Evolutionary conservation across 73 alveolate genomes (phyloP), one percentile per base, ranked within the genome.

Genomic region (Diophrys appendiculata): DNA sequence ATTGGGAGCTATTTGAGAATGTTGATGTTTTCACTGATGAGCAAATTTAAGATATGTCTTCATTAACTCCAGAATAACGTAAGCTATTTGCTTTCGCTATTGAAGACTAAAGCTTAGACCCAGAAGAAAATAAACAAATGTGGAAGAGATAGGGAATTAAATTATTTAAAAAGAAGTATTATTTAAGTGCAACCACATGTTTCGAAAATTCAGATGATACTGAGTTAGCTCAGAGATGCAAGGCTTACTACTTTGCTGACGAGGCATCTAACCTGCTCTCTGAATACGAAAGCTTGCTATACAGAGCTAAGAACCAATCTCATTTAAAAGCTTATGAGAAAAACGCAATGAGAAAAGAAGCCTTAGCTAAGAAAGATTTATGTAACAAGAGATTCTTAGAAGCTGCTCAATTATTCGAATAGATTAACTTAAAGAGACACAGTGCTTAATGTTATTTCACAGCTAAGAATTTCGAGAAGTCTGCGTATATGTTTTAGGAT

Each of bases 121-220:
- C 29, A 78, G 55, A 78, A 73, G 11, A 29, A 52, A 55, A 81
- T 55, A 75, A 69, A 34, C 23, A 27, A 0, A 11, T 1, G 43
- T 28, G 81, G 54, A 71, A 52, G 82, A 29, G 65, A 74, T 28
- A 35, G 60, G 95, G 95, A 23, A 43, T 84, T 23, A 65, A 69
- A 82, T 35, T 90, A 54, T 78, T 90, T 67, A 81, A 77, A 78
- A 81, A 77, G 69, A 72, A 68, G 33, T 90, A 68, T 81, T 90
- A 81, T 56, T 60, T 68, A 23, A 52, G 80, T 35, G 97, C 93
- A 0, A 69, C 72, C 54, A 60, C 70, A 56, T 90, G 97, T 87
- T 90, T 90, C 68, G 79, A 74, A 52, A 71, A 76, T 73, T 69
- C 94, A 24, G 91, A 89, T 0, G 89, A 86, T 43, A 68, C 65